These are phyloP conservation scores for Cordyceps cicadae DNA, from an alignment of 2,329 filamentous ascomycete genomes.

Conservation along the genomic window DNA sequence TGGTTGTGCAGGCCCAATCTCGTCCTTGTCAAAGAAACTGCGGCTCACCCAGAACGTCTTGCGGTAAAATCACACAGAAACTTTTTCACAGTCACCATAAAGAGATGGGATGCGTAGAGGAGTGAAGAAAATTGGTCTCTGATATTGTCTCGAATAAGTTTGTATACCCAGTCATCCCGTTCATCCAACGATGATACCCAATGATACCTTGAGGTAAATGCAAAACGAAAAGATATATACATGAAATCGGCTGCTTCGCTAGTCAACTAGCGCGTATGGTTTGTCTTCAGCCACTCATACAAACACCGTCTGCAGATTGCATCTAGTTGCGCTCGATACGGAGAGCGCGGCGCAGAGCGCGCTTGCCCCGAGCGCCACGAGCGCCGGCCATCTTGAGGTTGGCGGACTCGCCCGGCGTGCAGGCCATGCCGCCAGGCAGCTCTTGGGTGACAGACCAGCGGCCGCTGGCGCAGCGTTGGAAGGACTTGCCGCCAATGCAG, in stretches of 20 bases:
- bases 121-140: too few relatives aligned
- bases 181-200: neutral
- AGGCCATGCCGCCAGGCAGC: slow-evolving; percentile 39
- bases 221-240: neutral
- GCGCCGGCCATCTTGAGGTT: slow-evolving; percentile 27
- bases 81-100: too few relatives aligned
- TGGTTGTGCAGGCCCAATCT: too few relatives aligned
- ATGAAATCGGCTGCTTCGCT: neutral
- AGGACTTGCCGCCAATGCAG: slow-evolving; percentile 41
- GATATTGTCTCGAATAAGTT: too few relatives aligned
- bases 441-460: slow-evolving; percentile 36
- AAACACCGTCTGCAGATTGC: neutral
- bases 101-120: too few relatives aligned
- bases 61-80: too few relatives aligned
- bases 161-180: neutral
- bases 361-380: slow-evolving; percentile 1
- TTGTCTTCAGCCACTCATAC: neutral
- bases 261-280: neutral
- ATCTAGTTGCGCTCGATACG: slow-evolving; percentile 15
- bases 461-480: slow-evolving; percentile 48
- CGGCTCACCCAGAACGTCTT: too few relatives aligned
- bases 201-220: neutral
- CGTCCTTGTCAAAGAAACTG: too few relatives aligned
- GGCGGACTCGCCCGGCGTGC: slow-evolving; percentile 32
- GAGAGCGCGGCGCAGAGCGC: slow-evolving; percentile 21